Percentiles rank a stretch among this genome's conserved stretches.
These are phyloP conservation scores for Fistulifera pelliculosa DNA, from an alignment of 108 stramenopile genomes.

Conservation along the genomic window DNA sequence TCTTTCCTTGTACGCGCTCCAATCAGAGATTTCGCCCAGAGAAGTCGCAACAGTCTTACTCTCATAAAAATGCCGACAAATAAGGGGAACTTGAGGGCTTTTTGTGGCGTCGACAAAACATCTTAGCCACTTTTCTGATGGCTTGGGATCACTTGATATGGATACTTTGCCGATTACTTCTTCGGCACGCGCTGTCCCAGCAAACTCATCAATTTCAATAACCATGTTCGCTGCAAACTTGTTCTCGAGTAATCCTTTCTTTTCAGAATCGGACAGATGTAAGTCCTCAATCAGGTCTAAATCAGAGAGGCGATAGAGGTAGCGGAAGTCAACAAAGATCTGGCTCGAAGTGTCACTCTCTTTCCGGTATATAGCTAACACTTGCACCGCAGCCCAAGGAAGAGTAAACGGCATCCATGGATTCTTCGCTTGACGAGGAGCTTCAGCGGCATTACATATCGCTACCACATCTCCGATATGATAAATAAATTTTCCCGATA, in stretches of 20 bases:
- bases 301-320: not conserved
- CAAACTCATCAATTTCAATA: constrained; percentile 2
- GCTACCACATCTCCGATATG: too few relatives aligned
- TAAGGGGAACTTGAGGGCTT: not conserved
- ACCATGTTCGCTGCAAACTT: not conserved
- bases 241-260: not conserved
- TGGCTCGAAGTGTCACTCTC: not conserved
- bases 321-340: not conserved
- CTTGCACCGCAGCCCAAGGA: not conserved
- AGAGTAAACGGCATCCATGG: constrained; percentile 1
- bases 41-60: not conserved
- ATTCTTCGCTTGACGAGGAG: not conserved
- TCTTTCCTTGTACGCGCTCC: not conserved
- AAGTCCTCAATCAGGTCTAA: not conserved
- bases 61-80: not conserved
- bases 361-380: not conserved
- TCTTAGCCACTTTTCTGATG: not conserved
- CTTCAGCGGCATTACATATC: not conserved
- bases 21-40: not conserved
- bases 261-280: not conserved
- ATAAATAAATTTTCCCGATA: too few relatives aligned
- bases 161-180: not conserved
- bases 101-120: not conserved
- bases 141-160: not conserved
- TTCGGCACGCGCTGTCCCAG: not conserved